These are phyloP conservation scores for Leccinum sublutescens DNA, from an alignment of 768 basidiomycete species.

Conservation along the genomic window DNA sequence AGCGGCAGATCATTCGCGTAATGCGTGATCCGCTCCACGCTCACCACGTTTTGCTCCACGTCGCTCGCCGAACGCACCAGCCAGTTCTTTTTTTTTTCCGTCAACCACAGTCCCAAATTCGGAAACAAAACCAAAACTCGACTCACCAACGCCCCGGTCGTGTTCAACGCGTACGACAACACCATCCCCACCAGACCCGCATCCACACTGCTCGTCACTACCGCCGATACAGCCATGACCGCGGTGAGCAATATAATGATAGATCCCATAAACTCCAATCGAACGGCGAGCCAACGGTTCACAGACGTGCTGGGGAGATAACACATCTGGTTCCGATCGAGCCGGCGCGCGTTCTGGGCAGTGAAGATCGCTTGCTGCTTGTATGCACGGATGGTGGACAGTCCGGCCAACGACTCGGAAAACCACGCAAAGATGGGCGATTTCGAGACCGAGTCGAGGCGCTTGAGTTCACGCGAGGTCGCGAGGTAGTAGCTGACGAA, in stretches of 20 bases:
- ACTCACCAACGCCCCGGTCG: slow-evolving; percentile 75
- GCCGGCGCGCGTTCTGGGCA: slow-evolving; percentile 63
- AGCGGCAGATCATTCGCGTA: slow-evolving; percentile 65
- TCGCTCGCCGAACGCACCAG: slow-evolving; percentile 80
- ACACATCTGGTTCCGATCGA: slow-evolving; percentile 86
- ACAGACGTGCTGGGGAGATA: slow-evolving; percentile 69
- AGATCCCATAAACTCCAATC: slow-evolving; percentile 82
- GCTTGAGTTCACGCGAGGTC: slow-evolving; percentile 84
- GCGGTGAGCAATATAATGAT: slow-evolving; percentile 76
- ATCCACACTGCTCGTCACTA: slow-evolving; percentile 77
- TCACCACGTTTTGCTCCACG: slow-evolving; percentile 89
- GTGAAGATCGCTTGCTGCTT: slow-evolving; percentile 67
- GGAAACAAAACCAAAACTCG: background rate
- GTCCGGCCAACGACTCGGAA: slow-evolving; percentile 70
- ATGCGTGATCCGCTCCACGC: slow-evolving; percentile 83
- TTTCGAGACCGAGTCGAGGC: slow-evolving; percentile 83
- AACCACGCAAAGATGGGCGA: slow-evolving; percentile 93
- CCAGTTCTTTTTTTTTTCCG: slow-evolving; percentile 56
- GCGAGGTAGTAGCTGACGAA: slow-evolving; percentile 74
- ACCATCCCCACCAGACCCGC: slow-evolving; percentile 87
- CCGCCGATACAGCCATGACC: slow-evolving; percentile 59
- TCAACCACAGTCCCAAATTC: background rate
- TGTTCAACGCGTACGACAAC: slow-evolving; percentile 79
- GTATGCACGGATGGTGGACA: slow-evolving; percentile 84
- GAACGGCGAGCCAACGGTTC: slow-evolving; percentile 82